These are phyloP conservation scores for Colletotrichum truncatum DNA, from an alignment of 2,329 filamentous ascomycete genomes.

Conservation along the genomic window DNA sequence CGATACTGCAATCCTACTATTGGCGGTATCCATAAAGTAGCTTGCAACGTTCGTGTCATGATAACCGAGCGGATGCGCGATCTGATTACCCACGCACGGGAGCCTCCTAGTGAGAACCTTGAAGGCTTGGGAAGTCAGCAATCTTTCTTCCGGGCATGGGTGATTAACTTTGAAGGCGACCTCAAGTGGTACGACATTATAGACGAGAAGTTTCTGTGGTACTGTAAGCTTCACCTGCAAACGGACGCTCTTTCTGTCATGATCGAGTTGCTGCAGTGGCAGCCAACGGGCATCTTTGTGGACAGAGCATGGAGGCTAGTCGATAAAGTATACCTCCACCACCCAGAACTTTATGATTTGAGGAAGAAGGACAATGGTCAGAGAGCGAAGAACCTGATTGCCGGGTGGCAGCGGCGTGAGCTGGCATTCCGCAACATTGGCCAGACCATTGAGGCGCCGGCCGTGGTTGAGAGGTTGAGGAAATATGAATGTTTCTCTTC, in stretches of 20 bases:
- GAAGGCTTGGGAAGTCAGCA: constrained; percentile 60
- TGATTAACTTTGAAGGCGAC: constrained; percentile 58
- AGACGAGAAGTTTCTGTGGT: constrained; percentile 63
- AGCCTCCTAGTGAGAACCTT: constrained; percentile 57
- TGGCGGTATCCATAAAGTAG: constrained; percentile 61
- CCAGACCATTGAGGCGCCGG: constrained; percentile 49
- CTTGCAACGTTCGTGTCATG: constrained; percentile 54
- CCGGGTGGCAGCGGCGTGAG: constrained; percentile 62
- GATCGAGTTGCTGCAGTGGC: constrained; percentile 60
- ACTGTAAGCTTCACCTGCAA: constrained; percentile 62
- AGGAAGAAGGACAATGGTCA: constrained; percentile 51
- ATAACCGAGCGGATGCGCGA: constrained; percentile 58
- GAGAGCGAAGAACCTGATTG: constrained; percentile 57
- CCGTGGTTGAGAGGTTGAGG: constrained; percentile 55
- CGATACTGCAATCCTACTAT: constrained; percentile 60
- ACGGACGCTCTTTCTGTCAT: constrained; percentile 64
- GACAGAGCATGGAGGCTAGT: constrained; percentile 62
- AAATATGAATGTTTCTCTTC: no score
- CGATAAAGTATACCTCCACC: constrained; percentile 55
- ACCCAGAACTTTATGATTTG: constrained; percentile 60
- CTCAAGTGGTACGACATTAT: constrained; percentile 52
- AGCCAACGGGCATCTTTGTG: constrained; percentile 55
- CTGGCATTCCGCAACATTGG: constrained; percentile 48
- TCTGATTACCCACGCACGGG: constrained; percentile 54
- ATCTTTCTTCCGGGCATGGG: constrained; percentile 63